Percentiles rank a stretch among this genome's conserved stretches.
phyloP scores from a whole-genome alignment of 2,329 filamentous ascomycete species.

The Epicoccum sorghinum region DNA sequence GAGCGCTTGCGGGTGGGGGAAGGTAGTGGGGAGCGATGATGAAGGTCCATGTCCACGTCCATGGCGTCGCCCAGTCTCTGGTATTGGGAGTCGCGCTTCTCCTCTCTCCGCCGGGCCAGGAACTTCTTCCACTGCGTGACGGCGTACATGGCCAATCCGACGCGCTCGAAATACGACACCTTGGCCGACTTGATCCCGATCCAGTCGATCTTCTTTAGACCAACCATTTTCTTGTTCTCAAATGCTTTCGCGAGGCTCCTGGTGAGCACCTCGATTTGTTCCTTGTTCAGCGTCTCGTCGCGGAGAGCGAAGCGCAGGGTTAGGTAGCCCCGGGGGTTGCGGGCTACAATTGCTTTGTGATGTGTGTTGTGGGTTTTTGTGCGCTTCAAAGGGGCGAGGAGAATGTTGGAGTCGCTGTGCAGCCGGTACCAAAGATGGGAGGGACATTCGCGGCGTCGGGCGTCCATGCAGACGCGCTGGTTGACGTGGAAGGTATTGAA shows the following conservation, averaged over 20 bases:
- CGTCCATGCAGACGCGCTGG: conserved; percentile 34
- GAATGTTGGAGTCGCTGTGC: conserved; percentile 39
- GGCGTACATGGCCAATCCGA: conserved; percentile 33
- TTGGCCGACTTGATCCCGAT: conserved; percentile 34
- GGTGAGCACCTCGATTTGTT: conserved; percentile 41
- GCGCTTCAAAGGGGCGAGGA: conserved; percentile 36
- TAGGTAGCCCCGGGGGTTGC: conserved; percentile 34
- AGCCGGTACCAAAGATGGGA: conserved; percentile 37
- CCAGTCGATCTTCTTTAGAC: conserved; percentile 43
- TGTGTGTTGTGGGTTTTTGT: conserved; percentile 4
- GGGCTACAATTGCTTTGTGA: conserved; percentile 13
- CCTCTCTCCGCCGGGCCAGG: conserved; percentile 24
- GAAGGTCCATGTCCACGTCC: conserved; percentile 2
- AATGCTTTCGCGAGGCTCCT: conserved; percentile 36
- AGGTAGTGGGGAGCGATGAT: not conserved
- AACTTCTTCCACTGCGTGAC: conserved; percentile 40
- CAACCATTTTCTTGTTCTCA: conserved; percentile 33
- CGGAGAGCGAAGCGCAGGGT: conserved; percentile 41
- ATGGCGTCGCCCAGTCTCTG: conserved; percentile 5
- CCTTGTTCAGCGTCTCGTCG: conserved; percentile 29
- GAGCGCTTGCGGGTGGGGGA: conserved; percentile 27
- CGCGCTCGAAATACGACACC: conserved; percentile 33
- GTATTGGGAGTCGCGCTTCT: not conserved
- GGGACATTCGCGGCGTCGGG: conserved; percentile 32
- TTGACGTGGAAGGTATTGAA: conserved; percentile 42